Evolutionary conservation across 768 basidiomycete species (phyloP), one percentile per base, ranked within the genome.

Genomic region (Suillus tomentosus): DNA sequence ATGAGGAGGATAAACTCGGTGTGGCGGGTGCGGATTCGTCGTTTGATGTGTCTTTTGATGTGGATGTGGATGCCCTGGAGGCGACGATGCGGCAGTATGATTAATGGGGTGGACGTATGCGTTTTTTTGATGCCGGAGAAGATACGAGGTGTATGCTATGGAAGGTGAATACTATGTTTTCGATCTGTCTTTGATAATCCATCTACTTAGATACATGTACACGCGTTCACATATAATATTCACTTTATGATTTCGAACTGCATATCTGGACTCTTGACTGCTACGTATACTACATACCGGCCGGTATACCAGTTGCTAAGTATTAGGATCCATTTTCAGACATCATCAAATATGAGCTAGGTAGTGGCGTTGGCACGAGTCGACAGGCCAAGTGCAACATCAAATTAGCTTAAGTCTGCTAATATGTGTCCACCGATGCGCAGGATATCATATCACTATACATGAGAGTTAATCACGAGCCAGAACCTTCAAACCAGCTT

Each of bases 61-160:
- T 75, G 66, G 74, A 75, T 43, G 62, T 59, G 2, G 74, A 75
- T 34, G 68, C 65, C 1, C 59, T 77, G n/a, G 74, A 75, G 63
- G 74, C 73, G 59, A 66, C 71, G 6, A 75, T 75, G 75, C 72
- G 67, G 48, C 68, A 71, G 4, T 75, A 77, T 51, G 74, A 77
- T 61, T 74, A 11, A 19, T 13, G 19, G 47, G 50, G 40, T 40
- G 24, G 36, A 45, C n/a, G 9, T 17, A 15, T 37, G 34, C 5
- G 2, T 27, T 51, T 31, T n/a, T n/a, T 31, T 53, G 4, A 34
- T 1, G 10, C 19, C 17, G 19, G 53, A 40, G 55, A 27, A 56
- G 31, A 31, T 56, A 5, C 8, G 37, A 39, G 22, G 17, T 58
- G 10, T 27, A 42, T 57, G 22, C n/a, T 37, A 22, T 55, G n/a